These are phyloP conservation scores for Xeromyces bisporus DNA, from an alignment of 495 filamentous ascomycete genomes.

Conservation along the genomic window DNA sequence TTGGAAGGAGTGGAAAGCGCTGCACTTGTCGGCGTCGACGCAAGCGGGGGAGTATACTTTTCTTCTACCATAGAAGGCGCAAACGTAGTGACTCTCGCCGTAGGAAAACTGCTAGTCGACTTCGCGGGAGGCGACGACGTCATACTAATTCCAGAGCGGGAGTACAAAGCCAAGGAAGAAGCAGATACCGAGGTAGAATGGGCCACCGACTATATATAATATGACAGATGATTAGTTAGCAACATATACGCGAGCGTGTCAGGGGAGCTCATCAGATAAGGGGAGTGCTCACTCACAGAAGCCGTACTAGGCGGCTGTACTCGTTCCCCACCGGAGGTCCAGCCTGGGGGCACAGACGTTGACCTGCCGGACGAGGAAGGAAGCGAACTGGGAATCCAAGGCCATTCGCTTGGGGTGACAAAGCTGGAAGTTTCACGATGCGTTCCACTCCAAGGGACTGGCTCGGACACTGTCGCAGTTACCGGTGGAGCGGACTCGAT, in stretches of 20 bases:
- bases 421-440: constrained; percentile 35
- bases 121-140: background rate
- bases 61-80: no score
- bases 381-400: constrained; percentile 37
- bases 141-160: constrained; percentile 9
- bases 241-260: constrained; percentile 1
- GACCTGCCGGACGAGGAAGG: constrained; percentile 18
- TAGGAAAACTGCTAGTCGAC: background rate
- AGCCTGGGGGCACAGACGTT: constrained; percentile 47
- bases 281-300: constrained; percentile 33
- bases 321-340: constrained; percentile 55
- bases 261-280: constrained; percentile 2
- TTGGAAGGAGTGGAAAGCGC: constrained; percentile 11
- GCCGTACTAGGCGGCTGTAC: constrained; percentile 27
- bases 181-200: constrained; percentile 31
- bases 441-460: constrained; percentile 49
- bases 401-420: constrained; percentile 38
- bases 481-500: constrained; percentile 31
- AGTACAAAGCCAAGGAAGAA: constrained; percentile 30
- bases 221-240: constrained; percentile 12
- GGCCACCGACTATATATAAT: constrained; percentile 28
- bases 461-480: constrained; percentile 36
- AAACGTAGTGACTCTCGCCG: background rate
- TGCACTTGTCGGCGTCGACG: no score
- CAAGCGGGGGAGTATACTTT: no score